phyloP scores from a whole-genome alignment of 108 stramenopile genomes.

The Cyclotella baltica region DNA sequence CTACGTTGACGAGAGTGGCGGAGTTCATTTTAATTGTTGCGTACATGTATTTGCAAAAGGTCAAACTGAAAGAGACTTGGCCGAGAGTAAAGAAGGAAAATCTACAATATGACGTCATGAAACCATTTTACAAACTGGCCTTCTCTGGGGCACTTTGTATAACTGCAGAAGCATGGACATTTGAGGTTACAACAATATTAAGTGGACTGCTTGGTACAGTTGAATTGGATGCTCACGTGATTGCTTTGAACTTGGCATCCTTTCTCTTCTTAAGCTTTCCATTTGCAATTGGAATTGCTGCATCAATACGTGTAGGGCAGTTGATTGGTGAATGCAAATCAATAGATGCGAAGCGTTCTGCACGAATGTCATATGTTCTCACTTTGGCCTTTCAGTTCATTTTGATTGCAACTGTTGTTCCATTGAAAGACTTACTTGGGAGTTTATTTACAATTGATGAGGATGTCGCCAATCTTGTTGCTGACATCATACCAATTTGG shows the following conservation, averaged over 20 bases:
- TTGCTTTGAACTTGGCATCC: not conserved
- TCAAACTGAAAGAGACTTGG: too few relatives aligned
- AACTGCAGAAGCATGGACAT: not conserved
- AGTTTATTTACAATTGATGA: constrained; percentile 42
- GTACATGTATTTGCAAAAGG: not conserved
- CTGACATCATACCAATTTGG: constrained; percentile 44
- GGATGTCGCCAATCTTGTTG: constrained; percentile 40
- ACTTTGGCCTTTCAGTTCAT: not conserved
- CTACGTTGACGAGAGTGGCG: not conserved
- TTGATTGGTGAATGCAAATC: not conserved
- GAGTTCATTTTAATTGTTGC: not conserved
- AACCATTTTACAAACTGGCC: too few relatives aligned
- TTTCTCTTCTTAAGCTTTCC: not conserved
- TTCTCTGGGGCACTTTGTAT: not conserved
- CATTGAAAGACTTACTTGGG: constrained; percentile 29
- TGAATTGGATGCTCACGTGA: not conserved
- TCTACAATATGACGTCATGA: too few relatives aligned
- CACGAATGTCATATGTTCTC: not conserved
- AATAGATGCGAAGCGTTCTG: not conserved
- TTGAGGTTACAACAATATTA: not conserved
- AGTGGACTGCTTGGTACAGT: not conserved
- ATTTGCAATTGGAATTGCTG: not conserved
- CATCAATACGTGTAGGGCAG: not conserved
- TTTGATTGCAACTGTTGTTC: not conserved
- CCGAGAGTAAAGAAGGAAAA: too few relatives aligned